A percentile compares a stretch with the other conserved stretches of the same genome.
These are phyloP conservation scores for Endoconidiophora laricicola DNA, from an alignment of 2,329 filamentous ascomycete genomes.

Conservation along the genomic window DNA sequence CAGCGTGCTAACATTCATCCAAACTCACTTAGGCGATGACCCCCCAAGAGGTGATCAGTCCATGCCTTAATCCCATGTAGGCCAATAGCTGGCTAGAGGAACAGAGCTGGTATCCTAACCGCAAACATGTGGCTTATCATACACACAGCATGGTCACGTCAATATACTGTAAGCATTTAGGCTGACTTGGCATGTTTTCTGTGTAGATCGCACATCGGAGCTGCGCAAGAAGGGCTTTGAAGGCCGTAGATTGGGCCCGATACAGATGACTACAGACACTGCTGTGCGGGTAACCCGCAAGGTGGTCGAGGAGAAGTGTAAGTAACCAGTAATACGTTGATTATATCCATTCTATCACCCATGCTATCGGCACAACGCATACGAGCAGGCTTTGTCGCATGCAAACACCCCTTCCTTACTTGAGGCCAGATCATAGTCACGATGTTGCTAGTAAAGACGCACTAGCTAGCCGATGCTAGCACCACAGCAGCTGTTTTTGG, in stretches of 20 bases:
- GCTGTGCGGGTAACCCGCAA: conserved; percentile 86
- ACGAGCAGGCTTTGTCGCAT: background rate
- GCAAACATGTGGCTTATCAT: background rate
- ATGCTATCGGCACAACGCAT: background rate
- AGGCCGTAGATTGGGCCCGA: conserved; percentile 71
- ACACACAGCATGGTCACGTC: background rate
- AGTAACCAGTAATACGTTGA: conserved; percentile 1
- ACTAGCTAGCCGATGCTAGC: too few species aligned
- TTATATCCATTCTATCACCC: background rate
- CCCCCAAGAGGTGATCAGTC: conserved; percentile 61
- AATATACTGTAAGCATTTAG: background rate
- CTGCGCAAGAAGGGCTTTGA: conserved; percentile 83
- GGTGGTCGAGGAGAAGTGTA: conserved; percentile 71
- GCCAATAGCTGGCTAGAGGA: too few species aligned
- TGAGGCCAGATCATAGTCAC: too few species aligned
- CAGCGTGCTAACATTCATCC: conserved; percentile 10
- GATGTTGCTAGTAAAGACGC: too few species aligned
- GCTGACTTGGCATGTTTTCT: background rate
- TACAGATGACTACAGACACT: conserved; percentile 98
- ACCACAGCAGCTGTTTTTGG: too few species aligned
- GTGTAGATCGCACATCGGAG: conserved; percentile 79
- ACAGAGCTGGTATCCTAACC: too few species aligned
- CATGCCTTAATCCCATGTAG: background rate
- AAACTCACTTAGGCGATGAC: conserved; percentile 53
- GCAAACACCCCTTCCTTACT: background rate